Evolutionary conservation across 2,329 filamentous ascomycete species (phyloP).

Genomic region (Orbilia javanica): DNA sequence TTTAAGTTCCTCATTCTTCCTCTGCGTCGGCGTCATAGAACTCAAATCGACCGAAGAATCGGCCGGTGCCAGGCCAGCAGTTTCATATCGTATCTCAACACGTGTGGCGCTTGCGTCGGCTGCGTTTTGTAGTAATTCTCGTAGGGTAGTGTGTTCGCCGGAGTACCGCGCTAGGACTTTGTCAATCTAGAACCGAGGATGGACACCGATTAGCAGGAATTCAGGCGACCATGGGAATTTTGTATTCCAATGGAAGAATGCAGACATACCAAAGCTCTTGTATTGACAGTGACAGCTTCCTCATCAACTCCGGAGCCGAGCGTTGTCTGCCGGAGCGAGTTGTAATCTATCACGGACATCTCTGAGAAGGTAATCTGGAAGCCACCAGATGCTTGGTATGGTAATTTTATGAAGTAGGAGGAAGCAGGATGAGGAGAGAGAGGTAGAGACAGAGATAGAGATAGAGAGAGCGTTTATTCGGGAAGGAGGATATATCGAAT

Average conservation of each 20-base stretch:
- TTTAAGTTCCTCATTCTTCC: conserved; percentile 60
- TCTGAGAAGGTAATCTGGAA: neutral
- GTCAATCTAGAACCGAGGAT: conserved; percentile 73
- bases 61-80: conserved; percentile 47
- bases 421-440: too few relatives aligned
- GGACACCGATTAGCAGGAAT: conserved; percentile 15
- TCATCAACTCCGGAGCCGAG: conserved; percentile 88
- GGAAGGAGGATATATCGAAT: neutral
- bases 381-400: neutral
- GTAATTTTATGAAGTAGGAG: neutral
- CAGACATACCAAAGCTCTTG: conserved; percentile 75
- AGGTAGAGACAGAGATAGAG: too few relatives aligned
- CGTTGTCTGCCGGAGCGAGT: conserved; percentile 84
- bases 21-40: conserved; percentile 41
- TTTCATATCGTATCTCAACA: conserved; percentile 89
- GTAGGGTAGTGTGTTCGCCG: conserved; percentile 89
- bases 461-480: neutral
- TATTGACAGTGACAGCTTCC: conserved; percentile 98
- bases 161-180: conserved; percentile 97
- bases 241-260: neutral
- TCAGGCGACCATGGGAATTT: neutral
- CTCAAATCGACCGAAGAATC: conserved; percentile 35
- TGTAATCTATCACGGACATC: conserved; percentile 74
- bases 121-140: conserved; percentile 98
- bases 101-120: conserved; percentile 92